Evolutionary conservation across 257 asterid genomes (phyloP), one percentile per base, ranked within the genome.

Genomic region (Solanum lignicaule): DNA sequence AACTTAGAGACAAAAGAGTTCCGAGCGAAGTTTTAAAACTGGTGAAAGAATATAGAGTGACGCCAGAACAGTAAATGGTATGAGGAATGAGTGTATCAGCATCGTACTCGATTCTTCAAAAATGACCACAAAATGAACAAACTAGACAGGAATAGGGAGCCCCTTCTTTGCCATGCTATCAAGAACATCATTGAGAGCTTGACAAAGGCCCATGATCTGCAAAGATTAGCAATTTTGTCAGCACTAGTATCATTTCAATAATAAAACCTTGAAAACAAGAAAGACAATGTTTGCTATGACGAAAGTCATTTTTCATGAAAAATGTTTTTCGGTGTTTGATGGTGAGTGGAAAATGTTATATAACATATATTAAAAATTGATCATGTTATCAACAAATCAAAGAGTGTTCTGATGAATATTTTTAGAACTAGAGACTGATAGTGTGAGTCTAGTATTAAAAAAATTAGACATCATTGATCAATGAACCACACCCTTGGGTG

Each of bases 81-180:
- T 3, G 33, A n/a, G 31, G 21, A 38, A 38, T 7, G 55, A 11
- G 58, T 23, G 83, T 16, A 31, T n/a, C 83, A 12, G 83, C 83
- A n/a, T 76, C 2, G 33, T 76, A 76, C 35, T n/a, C 8, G 33
- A 39, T 76, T 12, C 86, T 52, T 82, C 71, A 21, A 18, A 82
- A 82, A 29, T 48, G 43, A 16, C 69, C 29, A 81, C 18, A 48
- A 31, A 52, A 29, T 48, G 25, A 48, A 48, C 29, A 46, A 48
- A 82, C 90, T 92, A 97, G 68, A 97, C 98, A 48, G 97, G 97
- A 88, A 97, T 92, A 3, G 97, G 94, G 79, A 97, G 88, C 65
- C 99, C 99, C 94, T 93, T 97, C 94, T 94, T 97, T 32, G 96
- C 98, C 99, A 97, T 97, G 95, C 98, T 88, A 87, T 97, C 99